Conservation (phyloP, 2,329 filamentous ascomycete species). For the Tolypocladium ophioglossoides region DNA sequence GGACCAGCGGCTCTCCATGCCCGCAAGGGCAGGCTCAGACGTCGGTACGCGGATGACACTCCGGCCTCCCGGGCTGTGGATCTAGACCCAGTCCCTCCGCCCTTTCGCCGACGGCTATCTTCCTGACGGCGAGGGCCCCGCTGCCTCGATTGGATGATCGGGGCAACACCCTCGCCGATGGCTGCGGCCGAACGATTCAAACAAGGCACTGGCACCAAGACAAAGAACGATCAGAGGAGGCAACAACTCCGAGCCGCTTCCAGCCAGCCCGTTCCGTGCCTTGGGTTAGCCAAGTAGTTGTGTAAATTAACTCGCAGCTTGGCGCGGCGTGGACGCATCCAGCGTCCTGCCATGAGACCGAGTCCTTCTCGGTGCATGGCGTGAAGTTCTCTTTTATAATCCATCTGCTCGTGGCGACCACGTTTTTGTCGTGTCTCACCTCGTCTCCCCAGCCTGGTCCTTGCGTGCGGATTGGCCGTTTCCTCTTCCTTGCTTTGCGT, state of each 20-base stretch:
- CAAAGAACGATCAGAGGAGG: not conserved
- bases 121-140: too few relatives aligned
- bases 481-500: not conserved
- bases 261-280: not conserved
- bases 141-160: not conserved
- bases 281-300: not conserved
- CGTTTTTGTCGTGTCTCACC: not conserved
- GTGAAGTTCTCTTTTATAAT: not conserved
- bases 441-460: not conserved
- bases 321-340: not conserved
- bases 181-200: not conserved
- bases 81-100: not conserved
- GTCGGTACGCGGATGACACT: not conserved
- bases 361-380: not conserved
- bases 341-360: not conserved
- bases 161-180: not conserved
- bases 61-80: not conserved
- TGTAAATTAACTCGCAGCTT: not conserved
- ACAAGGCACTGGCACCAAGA: not conserved
- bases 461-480: not conserved
- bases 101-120: too few relatives aligned
- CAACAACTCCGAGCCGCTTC: not conserved
- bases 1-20: too few relatives aligned
- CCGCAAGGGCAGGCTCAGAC: too few relatives aligned
- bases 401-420: not conserved